phyloP scores from a whole-genome alignment of 768 basidiomycete species.

The Phlebiopsis gigantea region DNA sequence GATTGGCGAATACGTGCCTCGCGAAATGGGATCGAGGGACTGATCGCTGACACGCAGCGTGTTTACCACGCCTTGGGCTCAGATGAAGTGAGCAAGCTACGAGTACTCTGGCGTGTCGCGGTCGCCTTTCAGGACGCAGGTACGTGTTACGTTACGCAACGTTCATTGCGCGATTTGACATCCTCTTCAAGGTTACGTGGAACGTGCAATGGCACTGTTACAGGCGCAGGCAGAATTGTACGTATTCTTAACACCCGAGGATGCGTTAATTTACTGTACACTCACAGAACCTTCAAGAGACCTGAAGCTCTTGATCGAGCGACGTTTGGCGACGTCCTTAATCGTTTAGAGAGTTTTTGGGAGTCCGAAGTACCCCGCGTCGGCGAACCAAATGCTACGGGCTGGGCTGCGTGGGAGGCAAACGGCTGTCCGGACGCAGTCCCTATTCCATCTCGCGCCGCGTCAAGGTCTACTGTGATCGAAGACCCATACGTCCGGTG shows the following conservation, averaged over 20 bases:
- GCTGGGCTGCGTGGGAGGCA: slow-evolving; percentile 64
- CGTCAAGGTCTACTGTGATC: slow-evolving; percentile 21
- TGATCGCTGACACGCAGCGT: slow-evolving; percentile 48
- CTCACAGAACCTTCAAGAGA: slow-evolving; percentile 49
- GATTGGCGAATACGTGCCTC: slow-evolving; percentile 62
- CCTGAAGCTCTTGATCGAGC: slow-evolving; percentile 41
- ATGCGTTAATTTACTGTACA: neutral
- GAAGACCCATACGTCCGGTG: slow-evolving; percentile 65
- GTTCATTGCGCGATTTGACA: neutral
- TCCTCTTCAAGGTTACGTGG: slow-evolving; percentile 50
- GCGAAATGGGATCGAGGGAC: slow-evolving; percentile 42
- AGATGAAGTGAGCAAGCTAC: slow-evolving; percentile 40
- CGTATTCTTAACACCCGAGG: slow-evolving; percentile 20
- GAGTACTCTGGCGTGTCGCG: slow-evolving; percentile 69
- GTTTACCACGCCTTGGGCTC: slow-evolving; percentile 37
- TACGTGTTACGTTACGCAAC: slow-evolving; percentile 28
- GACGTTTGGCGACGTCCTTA: slow-evolving; percentile 45
- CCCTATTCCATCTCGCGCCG: slow-evolving; percentile 10
- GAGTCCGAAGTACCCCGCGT: slow-evolving; percentile 75
- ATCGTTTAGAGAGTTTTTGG: slow-evolving; percentile 76
- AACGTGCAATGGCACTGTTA: slow-evolving; percentile 72
- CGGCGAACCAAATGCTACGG: slow-evolving; percentile 59
- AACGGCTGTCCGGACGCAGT: slow-evolving; percentile 34
- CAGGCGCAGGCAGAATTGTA: slow-evolving; percentile 85
- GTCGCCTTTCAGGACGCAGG: slow-evolving; percentile 63